Evolutionary conservation across 2,329 filamentous ascomycete genomes (phyloP).

Genomic region (Fusarium sp.): DNA sequence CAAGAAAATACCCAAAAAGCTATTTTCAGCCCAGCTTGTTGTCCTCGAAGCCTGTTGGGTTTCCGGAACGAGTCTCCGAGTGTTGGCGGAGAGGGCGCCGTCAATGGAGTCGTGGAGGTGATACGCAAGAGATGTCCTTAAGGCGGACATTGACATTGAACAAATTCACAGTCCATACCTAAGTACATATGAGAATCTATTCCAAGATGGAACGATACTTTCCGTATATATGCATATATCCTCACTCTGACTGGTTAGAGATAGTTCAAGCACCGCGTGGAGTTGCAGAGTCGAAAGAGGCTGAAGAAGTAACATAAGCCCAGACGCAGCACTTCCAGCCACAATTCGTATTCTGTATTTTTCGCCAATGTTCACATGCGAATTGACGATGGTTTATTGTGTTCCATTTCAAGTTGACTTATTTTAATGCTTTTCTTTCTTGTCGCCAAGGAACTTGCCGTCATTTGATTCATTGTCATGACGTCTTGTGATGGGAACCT

Average conservation of each 20-base stretch:
- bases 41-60: background rate
- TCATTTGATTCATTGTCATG: background rate
- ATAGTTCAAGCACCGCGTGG: no score
- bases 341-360: background rate
- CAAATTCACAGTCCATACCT: background rate
- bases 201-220: background rate
- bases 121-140: background rate
- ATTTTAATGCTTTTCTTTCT: background rate
- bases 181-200: background rate
- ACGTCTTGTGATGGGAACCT: background rate
- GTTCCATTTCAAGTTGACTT: background rate
- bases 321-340: background rate
- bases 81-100: background rate
- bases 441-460: background rate
- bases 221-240: background rate
- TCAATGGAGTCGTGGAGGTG: background rate
- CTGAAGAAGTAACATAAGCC: background rate
- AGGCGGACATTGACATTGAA: background rate
- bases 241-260: background rate
- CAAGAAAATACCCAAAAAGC: background rate
- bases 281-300: background rate
- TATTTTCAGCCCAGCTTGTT: background rate
- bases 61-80: background rate
- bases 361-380: background rate
- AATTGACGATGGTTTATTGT: background rate